phyloP scores from a whole-genome alignment of 257 asterid species.

The Lycium barbarum region DNA sequence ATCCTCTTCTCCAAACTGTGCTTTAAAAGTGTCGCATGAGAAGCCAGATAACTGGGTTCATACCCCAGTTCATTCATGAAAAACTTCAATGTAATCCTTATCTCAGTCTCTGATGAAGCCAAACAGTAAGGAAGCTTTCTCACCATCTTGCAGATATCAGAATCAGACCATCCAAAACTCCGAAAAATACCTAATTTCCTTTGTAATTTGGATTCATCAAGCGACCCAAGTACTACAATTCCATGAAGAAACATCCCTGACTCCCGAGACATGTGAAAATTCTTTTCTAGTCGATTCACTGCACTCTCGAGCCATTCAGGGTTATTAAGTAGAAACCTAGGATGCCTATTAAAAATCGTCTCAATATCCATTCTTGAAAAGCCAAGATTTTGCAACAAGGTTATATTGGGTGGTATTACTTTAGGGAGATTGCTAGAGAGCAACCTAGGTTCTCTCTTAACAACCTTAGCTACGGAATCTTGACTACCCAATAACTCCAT shows the following conservation, averaged over 20 bases:
- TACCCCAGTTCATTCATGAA: slow-evolving; percentile 21
- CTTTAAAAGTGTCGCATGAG: slow-evolving; percentile 19
- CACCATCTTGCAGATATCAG: slow-evolving; percentile 19
- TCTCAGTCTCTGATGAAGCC: slow-evolving; percentile 11
- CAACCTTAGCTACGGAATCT: too few relatives aligned
- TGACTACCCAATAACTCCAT: slow-evolving; percentile 25
- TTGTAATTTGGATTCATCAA: neutral
- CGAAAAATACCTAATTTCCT: slow-evolving; percentile 23
- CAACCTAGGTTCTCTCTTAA: too few relatives aligned
- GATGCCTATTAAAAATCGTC: too few relatives aligned
- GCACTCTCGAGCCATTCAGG: slow-evolving; percentile 10
- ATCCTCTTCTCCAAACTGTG: slow-evolving; percentile 21
- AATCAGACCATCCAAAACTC: slow-evolving; percentile 38
- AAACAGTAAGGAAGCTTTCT: slow-evolving; percentile 6
- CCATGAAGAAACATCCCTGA: slow-evolving; percentile 35
- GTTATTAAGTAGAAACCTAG: neutral
- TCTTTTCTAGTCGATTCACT: slow-evolving; percentile 27
- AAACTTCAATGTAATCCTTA: neutral
- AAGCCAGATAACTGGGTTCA: neutral
- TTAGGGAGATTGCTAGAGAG: too few relatives aligned
- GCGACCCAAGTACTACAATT: neutral
- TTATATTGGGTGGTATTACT: too few relatives aligned
- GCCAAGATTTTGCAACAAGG: too few relatives aligned
- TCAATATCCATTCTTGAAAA: too few relatives aligned
- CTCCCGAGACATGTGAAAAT: slow-evolving; percentile 31